Evolutionary conservation across 371 early-diverging fungal genomes (phyloP), one percentile per base, ranked within the genome.

Genomic region (Apophysomyces ossiformis): DNA sequence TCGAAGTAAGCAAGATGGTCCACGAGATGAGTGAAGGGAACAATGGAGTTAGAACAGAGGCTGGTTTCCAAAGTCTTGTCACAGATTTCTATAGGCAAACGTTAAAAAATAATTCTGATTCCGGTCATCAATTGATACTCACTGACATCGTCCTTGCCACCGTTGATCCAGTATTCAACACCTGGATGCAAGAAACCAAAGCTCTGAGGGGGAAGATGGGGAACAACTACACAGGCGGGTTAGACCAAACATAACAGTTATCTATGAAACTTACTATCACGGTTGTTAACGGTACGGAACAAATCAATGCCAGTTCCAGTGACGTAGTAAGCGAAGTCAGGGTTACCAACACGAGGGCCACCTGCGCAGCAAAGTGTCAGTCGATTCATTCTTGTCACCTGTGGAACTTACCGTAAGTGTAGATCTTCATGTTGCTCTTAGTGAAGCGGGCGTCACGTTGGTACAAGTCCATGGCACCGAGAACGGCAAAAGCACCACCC

Each of bases 101-200:
- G 1, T 37, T 37, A 39, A 37, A 59, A 59, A 37, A 45, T n/a
- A 45, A n/a, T 13, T 18, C 16, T 12, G 6, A 45, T 6, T 0
- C 0, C 16, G 13, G 2, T 45, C 16, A 12, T 7, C 13, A 7
- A 12, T 45, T 18, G 46, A 18, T 32, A 56, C 65, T 60, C 45
- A 69, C 69, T 46, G 37, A 70, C 56, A 8, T 46, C 21, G 5
- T 50, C 44, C 39, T 70, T 37, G 43, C 45, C 58, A 50, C 60
- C 57, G 4, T 12, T 59, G 26, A 60, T 65, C 69, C 72, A 72
- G 50, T 57, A 68, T 57, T 72, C 72, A 21, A 59, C 60, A 35
- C 72, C 72, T 45, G 65, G 63, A 35, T 72, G 72, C 15, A 65
- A 35, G 60, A 63, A 72, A 26, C 69, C 69, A 18, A 63, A 45